Conservation (phyloP, 495 filamentous ascomycete species). For the Tuber magnatum region DNA sequence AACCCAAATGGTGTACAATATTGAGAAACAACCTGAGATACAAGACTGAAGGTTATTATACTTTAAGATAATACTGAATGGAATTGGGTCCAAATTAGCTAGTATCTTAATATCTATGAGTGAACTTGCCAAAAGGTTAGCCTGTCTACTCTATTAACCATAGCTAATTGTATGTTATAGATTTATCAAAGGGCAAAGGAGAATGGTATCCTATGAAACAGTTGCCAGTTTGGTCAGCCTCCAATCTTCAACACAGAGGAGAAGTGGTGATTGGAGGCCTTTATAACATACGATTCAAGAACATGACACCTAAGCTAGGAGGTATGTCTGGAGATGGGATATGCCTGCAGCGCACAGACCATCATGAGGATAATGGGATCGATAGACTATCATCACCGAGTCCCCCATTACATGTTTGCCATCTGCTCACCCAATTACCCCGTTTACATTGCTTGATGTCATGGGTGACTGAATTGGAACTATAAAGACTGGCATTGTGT, state of each 20-base stretch:
- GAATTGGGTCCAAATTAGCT: too few relatives aligned
- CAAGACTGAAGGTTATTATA: background rate
- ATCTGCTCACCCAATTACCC: background rate
- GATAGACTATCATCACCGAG: too few relatives aligned
- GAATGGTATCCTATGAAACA: slow-evolving; percentile 7
- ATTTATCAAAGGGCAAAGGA: slow-evolving; percentile 10
- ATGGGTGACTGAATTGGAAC: slow-evolving; percentile 7
- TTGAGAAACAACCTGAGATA: background rate
- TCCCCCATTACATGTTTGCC: background rate
- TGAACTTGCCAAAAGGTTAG: too few relatives aligned
- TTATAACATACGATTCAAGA: slow-evolving; percentile 2
- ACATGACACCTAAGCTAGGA: background rate
- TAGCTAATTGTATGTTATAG: background rate
- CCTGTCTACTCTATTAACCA: too few relatives aligned
- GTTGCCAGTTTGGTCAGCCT: slow-evolving; percentile 2
- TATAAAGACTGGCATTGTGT: slow-evolving; percentile 14
- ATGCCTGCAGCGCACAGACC: background rate
- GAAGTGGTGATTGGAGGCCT: background rate
- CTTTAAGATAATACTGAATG: background rate
- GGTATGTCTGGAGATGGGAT: slow-evolving; percentile 5
- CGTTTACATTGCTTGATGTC: slow-evolving; percentile 3
- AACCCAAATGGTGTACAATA: background rate
- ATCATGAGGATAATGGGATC: background rate
- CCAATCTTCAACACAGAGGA: slow-evolving; percentile 7
- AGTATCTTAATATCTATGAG: too few relatives aligned